These are phyloP conservation scores for Sporisorium iseilematis-ciliati DNA, from an alignment of 1,284 basidiomycete species.

Conservation along the genomic window DNA sequence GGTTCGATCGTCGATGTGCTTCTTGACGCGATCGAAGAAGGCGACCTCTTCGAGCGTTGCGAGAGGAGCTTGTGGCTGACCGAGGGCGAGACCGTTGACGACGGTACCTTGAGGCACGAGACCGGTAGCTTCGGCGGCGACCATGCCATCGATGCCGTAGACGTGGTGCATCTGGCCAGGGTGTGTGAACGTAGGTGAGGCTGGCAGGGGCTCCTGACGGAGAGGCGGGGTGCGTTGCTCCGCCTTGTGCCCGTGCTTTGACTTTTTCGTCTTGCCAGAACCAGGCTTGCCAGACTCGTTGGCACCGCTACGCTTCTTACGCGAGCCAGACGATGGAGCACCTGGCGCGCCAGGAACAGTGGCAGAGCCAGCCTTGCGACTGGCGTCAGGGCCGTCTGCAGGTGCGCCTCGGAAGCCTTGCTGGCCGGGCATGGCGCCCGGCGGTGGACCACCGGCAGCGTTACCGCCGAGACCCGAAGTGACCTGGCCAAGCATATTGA, in stretches of 20 bases:
- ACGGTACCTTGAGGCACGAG: conserved; percentile 50
- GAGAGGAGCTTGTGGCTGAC: conserved; percentile 70
- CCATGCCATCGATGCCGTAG: conserved; percentile 62
- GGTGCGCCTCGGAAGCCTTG: conserved; percentile 53
- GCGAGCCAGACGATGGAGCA: conserved; percentile 34
- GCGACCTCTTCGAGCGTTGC: conserved; percentile 85
- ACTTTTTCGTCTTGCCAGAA: conserved; percentile 61
- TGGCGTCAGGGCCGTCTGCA: conserved; percentile 66
- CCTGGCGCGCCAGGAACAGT: conserved; percentile 73
- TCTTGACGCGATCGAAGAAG: conserved; percentile 94
- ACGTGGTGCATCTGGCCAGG: conserved; percentile 52
- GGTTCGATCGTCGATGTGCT: conserved; percentile 83
- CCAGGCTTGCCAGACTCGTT: conserved; percentile 43
- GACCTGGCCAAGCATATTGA: conserved; percentile 70
- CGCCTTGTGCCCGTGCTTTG: conserved; percentile 62
- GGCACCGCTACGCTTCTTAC: conserved; percentile 59
- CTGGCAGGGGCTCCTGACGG: conserved; percentile 42
- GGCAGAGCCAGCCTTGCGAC: conserved; percentile 75
- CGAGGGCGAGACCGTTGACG: conserved; percentile 49
- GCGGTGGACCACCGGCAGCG: conserved; percentile 27
- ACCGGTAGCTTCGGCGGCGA: conserved; percentile 53
- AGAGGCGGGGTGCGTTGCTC: conserved; percentile 53
- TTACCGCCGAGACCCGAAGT: conserved; percentile 61
- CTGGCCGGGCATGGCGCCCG: conserved; percentile 34
- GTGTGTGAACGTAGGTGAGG: conserved; percentile 46